A percentile compares a stretch with the other conserved stretches of the same genome.
These are phyloP conservation scores for Ilex asprella DNA, from an alignment of 257 asterid genomes.

Conservation along the genomic window DNA sequence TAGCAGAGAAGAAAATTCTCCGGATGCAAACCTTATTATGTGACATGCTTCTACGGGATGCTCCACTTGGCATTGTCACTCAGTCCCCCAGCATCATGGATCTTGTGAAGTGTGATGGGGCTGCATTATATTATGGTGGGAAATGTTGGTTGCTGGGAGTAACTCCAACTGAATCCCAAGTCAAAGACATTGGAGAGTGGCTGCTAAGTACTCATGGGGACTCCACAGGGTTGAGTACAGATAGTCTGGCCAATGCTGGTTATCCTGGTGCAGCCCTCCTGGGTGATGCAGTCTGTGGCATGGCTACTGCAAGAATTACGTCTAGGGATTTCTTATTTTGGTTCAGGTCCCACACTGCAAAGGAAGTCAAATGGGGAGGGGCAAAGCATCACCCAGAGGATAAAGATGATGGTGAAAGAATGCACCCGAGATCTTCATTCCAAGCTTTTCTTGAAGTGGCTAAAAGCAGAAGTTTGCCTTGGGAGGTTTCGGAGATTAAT, in stretches of 20 bases:
- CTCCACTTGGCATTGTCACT: conserved; percentile 42
- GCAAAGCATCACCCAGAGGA: conserved; percentile 62
- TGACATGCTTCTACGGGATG: conserved; percentile 58
- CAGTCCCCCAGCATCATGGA: conserved; percentile 55
- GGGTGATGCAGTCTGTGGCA: conserved; percentile 58
- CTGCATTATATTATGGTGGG: conserved; percentile 47
- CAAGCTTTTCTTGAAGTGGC: conserved; percentile 51
- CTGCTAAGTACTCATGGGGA: conserved; percentile 37
- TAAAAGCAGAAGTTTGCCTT: conserved; percentile 41
- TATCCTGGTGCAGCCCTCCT: conserved; percentile 48
- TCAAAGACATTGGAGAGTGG: conserved; percentile 50
- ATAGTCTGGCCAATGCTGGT: conserved; percentile 52
- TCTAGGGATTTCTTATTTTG: conserved; percentile 42
- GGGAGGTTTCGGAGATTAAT: conserved; percentile 56
- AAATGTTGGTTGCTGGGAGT: conserved; percentile 43
- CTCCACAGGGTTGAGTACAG: conserved; percentile 61
- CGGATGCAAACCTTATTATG: conserved; percentile 50
- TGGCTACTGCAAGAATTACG: conserved; percentile 49
- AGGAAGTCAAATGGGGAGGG: conserved; percentile 62
- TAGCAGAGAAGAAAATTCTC: conserved; percentile 37
- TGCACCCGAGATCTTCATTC: conserved; percentile 56
- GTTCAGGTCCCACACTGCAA: conserved; percentile 57
- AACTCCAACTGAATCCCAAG: conserved; percentile 42
- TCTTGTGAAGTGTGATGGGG: conserved; percentile 61
- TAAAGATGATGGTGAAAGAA: conserved; percentile 43